These are phyloP conservation scores for Otatea glauca DNA, from an alignment of 176 grass and related monocot species.

Conservation along the genomic window DNA sequence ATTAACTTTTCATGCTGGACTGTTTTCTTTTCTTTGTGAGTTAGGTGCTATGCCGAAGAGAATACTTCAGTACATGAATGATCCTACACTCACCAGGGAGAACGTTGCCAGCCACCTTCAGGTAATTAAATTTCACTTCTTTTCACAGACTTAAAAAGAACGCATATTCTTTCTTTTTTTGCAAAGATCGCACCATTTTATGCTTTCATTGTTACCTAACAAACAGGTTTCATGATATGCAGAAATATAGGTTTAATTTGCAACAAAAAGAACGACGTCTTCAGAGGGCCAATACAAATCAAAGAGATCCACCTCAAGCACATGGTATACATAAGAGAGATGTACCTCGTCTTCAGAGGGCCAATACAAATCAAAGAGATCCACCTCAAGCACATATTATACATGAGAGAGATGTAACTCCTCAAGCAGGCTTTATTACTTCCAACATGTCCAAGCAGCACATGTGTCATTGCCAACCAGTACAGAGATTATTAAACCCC, in stretches of 20 bases:
- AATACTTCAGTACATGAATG: constrained; percentile 46
- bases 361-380: background rate
- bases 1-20: background rate
- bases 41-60: constrained; percentile 38
- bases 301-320: background rate
- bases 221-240: background rate
- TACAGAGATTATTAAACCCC: background rate
- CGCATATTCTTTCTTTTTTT: background rate
- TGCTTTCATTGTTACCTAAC: background rate
- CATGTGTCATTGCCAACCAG: background rate
- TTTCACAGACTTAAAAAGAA: background rate
- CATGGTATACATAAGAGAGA: background rate
- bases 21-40: background rate
- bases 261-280: background rate
- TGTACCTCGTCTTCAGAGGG: background rate
- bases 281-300: background rate
- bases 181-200: background rate
- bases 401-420: background rate
- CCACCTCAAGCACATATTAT: background rate
- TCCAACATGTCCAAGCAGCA: background rate
- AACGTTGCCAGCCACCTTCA: constrained; percentile 56
- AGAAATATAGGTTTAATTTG: constrained; percentile 19
- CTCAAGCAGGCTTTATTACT: background rate
- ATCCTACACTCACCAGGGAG: constrained; percentile 18
- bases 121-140: background rate